phyloP scores from a whole-genome alignment of 768 basidiomycete species.

The Suillus occidentalis region DNA sequence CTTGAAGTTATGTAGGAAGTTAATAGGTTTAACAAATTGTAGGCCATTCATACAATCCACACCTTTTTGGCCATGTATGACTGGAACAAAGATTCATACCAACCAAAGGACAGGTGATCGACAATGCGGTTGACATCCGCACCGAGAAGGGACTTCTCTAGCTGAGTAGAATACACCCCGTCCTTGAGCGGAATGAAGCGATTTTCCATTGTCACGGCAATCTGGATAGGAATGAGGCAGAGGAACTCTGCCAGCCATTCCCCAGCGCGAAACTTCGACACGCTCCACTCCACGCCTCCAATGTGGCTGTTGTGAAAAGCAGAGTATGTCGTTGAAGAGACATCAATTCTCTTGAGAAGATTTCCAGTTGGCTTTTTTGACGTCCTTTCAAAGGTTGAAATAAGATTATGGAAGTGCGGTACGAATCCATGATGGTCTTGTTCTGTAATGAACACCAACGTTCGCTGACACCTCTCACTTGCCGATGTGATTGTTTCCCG shows the following conservation, averaged over 20 bases:
- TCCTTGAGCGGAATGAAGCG: constrained; percentile 62
- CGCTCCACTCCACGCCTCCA: constrained; percentile 20
- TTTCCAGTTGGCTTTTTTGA: constrained; percentile 55
- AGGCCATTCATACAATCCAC: not conserved
- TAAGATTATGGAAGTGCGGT: constrained; percentile 46
- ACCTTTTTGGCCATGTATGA: constrained; percentile 63
- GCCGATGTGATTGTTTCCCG: constrained; percentile 42
- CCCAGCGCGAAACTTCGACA: constrained; percentile 46
- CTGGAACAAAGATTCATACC: constrained; percentile 65
- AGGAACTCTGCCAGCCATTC: constrained; percentile 64
- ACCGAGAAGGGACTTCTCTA: constrained; percentile 55
- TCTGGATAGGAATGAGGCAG: constrained; percentile 64
- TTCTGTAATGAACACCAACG: constrained; percentile 46
- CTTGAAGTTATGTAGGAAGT: constrained; percentile 26
- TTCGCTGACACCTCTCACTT: constrained; percentile 31
- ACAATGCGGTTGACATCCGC: constrained; percentile 58
- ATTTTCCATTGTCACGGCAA: constrained; percentile 60
- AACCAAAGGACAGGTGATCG: constrained; percentile 55
- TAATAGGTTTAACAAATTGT: not conserved
- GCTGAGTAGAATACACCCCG: constrained; percentile 48
- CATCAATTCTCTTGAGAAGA: constrained; percentile 38
- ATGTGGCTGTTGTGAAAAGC: constrained; percentile 24
- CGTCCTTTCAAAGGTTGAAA: constrained; percentile 45
- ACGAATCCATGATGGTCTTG: constrained; percentile 35
- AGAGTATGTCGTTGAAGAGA: constrained; percentile 33